Evolutionary conservation across 2,329 filamentous ascomycete genomes (phyloP), one percentile per base, ranked within the genome.

Genomic region (Cladophialophora carrionii): DNA sequence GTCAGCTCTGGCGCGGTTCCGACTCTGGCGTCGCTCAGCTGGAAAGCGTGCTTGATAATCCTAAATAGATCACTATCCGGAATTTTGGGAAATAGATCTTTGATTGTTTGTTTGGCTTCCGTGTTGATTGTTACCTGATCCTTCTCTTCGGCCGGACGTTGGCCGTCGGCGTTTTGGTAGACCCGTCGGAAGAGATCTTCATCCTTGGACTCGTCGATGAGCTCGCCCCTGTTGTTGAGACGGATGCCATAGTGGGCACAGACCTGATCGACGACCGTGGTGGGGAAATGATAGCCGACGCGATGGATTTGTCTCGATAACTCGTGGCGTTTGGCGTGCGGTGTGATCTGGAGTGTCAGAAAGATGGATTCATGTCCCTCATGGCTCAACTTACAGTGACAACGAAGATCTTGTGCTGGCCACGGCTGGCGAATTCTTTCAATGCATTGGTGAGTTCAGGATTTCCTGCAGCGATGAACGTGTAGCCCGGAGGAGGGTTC

Each of bases 281-380:
- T 82, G 6, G 85, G 84, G 67, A 89, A 88, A 72, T 88, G 86
- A 73, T 86, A 85, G 17, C 87, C 87, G 67, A 88, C 82, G 48
- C 86, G 81, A 70, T 86, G 82, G 56, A 87, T 82, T 72, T 88
- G 85, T 71, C 86, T 82, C 1, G 85, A 85, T 2, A 88, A 76
- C 65, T 82, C 80, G 59, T 83, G 81, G 12, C 78, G 81, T 56
- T 81, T 75, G 65, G 78, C 75, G 71, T 83, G 80, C 31, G 79
- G 82, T 53, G 80, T 83, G 65, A 81, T 84, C 79, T 83, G 53
- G 37, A 53, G 54, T 37, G 26, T 69, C 48, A 71, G 65, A 24
- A 61, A 55, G 48, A 26, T 5, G 10, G 4, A n/a, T 43, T n/a
- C 37, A 43, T 24, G 26, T 26, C 14, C 20, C 26, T 12, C 54